phyloP scores from a whole-genome alignment of 1,139 yeast genomes.

The Ogataea hybrid region DNA sequence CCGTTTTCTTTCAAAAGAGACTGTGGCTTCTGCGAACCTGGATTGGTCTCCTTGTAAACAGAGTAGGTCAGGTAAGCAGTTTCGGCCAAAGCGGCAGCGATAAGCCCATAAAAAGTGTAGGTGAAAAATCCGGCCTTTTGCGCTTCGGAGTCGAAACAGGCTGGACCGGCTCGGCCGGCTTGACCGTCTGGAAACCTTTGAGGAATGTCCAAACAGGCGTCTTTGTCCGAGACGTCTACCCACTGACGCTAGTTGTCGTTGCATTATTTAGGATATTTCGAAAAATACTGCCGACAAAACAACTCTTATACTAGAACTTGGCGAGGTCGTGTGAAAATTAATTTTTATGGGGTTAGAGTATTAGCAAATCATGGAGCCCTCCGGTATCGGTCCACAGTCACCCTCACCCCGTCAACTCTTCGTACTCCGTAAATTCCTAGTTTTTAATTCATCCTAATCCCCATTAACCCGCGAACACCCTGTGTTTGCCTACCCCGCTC shows the following conservation, averaged over 20 bases:
- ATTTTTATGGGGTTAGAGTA: background rate
- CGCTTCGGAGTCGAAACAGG: slow-evolving; percentile 10
- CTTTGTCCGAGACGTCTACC: slow-evolving; percentile 4
- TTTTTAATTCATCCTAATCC: no score
- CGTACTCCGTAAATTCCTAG: background rate
- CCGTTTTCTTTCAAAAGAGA: slow-evolving; percentile 62
- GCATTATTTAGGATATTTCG: slow-evolving; percentile 1
- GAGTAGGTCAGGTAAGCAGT: slow-evolving; percentile 48
- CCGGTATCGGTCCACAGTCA: slow-evolving; percentile 2
- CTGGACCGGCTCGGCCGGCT: slow-evolving; percentile 1
- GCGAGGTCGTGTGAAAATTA: slow-evolving; percentile 6
- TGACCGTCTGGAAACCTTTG: slow-evolving; percentile 11
- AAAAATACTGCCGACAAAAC: slow-evolving; percentile 3
- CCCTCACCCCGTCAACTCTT: background rate
- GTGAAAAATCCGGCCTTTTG: slow-evolving; percentile 24
- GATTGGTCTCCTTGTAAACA: slow-evolving; percentile 61
- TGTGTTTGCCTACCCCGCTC: slow-evolving; percentile 1
- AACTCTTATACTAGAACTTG: slow-evolving; percentile 5
- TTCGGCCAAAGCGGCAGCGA: slow-evolving; percentile 36
- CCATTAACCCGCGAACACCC: background rate
- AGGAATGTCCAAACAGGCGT: slow-evolving; percentile 1
- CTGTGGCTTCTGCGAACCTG: slow-evolving; percentile 57
- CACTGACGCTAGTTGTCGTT: slow-evolving; percentile 4
- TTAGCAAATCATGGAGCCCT: background rate
- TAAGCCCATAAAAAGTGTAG: slow-evolving; percentile 21